These are phyloP conservation scores for Mollisia scopiformis DNA, from an alignment of 2,329 filamentous ascomycete genomes.

Conservation along the genomic window DNA sequence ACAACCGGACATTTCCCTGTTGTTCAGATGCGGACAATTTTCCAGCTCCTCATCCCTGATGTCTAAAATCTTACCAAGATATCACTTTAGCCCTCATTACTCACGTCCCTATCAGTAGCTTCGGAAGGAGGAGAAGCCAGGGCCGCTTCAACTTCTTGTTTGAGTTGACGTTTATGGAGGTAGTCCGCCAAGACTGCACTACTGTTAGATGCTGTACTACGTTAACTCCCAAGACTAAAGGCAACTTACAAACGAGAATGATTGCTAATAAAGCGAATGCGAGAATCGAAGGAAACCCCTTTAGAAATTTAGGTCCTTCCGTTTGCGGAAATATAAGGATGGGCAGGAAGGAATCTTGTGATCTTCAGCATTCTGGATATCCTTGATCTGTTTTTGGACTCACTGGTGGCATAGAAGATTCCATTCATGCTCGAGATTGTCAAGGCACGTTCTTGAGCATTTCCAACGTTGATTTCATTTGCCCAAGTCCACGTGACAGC, in stretches of 20 bases:
- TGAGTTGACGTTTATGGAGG: neutral
- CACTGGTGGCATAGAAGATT: neutral
- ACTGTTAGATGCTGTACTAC: neutral
- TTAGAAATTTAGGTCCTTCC: neutral
- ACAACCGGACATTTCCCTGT: too few species aligned
- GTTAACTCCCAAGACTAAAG: too few species aligned
- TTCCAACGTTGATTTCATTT: neutral
- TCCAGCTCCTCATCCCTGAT: too few species aligned
- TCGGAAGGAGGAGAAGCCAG: neutral
- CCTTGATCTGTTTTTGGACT: neutral
- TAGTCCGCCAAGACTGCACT: neutral
- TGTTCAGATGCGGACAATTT: too few species aligned
- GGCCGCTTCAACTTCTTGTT: neutral
- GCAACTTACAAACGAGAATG: neutral
- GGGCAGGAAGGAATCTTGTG: neutral
- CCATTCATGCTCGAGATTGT: neutral
- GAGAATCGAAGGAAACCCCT: neutral
- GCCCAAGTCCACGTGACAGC: neutral
- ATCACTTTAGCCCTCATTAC: too few species aligned
- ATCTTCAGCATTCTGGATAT: neutral
- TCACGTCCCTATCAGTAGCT: too few species aligned
- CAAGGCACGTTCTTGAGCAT: neutral
- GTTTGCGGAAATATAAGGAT: constrained; percentile 1
- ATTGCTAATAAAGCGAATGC: neutral
- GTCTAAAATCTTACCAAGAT: too few species aligned